Conservation (phyloP, 495 filamentous ascomycete species). For the Penicillium canariense region DNA sequence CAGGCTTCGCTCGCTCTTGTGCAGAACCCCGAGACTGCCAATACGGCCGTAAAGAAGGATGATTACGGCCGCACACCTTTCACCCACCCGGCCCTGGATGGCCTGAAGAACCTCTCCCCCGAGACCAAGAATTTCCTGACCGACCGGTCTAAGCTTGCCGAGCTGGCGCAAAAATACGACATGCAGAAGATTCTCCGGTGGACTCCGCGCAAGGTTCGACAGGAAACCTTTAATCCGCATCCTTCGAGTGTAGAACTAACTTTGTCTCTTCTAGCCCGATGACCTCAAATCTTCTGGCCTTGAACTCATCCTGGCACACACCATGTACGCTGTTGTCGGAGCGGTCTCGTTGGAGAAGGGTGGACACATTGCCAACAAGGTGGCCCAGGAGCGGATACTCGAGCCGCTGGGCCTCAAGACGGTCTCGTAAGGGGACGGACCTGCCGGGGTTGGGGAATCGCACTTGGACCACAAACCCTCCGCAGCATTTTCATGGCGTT, state of each 20-base stretch:
- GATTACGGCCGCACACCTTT: conserved; percentile 62
- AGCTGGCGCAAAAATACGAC: conserved; percentile 66
- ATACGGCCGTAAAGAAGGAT: conserved; percentile 18
- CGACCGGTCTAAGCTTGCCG: conserved; percentile 57
- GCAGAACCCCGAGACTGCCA: conserved; percentile 37
- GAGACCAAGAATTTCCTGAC: conserved; percentile 55
- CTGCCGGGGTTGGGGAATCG: conserved; percentile 19
- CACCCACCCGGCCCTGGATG: conserved; percentile 67
- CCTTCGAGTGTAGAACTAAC: not conserved
- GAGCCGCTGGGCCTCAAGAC: conserved; percentile 46
- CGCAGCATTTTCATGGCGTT: conserved; percentile 47
- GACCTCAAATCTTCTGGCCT: conserved; percentile 71
- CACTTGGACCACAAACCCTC: conserved; percentile 13
- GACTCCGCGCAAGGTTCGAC: conserved; percentile 71
- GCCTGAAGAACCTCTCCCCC: conserved; percentile 63
- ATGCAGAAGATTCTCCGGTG: conserved; percentile 75
- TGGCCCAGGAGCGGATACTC: conserved; percentile 77
- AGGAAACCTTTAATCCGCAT: conserved; percentile 1
- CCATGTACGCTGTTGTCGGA: conserved; percentile 81
- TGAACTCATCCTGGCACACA: conserved; percentile 66
- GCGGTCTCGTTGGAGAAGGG: conserved; percentile 85
- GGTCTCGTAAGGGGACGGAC: conserved; percentile 20
- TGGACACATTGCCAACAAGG: conserved; percentile 68
- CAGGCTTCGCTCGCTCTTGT: conserved; percentile 75
- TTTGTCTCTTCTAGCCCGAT: conserved; percentile 51